phyloP scores from a whole-genome alignment of 108 stramenopile genomes.

The Pseudonitzschia multistriata region DNA sequence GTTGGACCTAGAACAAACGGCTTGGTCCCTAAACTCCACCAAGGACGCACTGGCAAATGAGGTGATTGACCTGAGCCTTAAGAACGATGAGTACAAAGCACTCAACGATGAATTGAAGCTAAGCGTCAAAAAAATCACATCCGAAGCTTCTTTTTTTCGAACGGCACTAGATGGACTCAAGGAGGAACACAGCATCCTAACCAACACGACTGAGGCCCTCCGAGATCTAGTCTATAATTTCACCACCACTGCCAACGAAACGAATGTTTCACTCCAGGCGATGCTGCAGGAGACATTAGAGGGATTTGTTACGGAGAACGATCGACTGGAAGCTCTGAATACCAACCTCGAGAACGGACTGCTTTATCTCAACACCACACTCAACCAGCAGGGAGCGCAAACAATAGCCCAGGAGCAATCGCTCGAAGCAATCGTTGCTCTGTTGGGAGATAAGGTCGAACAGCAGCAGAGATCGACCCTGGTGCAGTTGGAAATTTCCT shows the following conservation, averaged over 20 bases:
- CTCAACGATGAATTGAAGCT: conserved; percentile 29
- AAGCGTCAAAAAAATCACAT: conserved; percentile 9
- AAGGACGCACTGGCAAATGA: conserved; percentile 11
- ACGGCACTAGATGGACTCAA: conserved; percentile 14
- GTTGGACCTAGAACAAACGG: conserved; percentile 11
- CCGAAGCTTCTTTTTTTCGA: conserved; percentile 24
- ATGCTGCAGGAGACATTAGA: conserved; percentile 8
- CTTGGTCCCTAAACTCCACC: conserved; percentile 20
- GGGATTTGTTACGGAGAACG: conserved; percentile 27
- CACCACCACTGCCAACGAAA: conserved; percentile 1
- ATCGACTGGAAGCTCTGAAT: conserved; percentile 30
- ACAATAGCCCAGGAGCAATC: neutral
- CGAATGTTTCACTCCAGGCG: conserved; percentile 22
- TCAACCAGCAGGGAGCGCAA: neutral
- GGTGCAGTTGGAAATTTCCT: conserved; percentile 33
- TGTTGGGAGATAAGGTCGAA: conserved; percentile 29
- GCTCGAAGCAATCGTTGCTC: conserved; percentile 16
- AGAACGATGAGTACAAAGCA: conserved; percentile 16
- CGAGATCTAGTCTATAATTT: conserved; percentile 3
- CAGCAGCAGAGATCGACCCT: conserved; percentile 17
- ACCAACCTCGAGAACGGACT: conserved; percentile 23
- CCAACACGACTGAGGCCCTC: conserved; percentile 20
- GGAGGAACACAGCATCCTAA: conserved; percentile 21
- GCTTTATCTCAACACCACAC: conserved; percentile 26
- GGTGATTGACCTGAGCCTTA: conserved; percentile 14